Evolutionary conservation across 139 green algal species (phyloP).

Genomic region (Closterium sp.): DNA sequence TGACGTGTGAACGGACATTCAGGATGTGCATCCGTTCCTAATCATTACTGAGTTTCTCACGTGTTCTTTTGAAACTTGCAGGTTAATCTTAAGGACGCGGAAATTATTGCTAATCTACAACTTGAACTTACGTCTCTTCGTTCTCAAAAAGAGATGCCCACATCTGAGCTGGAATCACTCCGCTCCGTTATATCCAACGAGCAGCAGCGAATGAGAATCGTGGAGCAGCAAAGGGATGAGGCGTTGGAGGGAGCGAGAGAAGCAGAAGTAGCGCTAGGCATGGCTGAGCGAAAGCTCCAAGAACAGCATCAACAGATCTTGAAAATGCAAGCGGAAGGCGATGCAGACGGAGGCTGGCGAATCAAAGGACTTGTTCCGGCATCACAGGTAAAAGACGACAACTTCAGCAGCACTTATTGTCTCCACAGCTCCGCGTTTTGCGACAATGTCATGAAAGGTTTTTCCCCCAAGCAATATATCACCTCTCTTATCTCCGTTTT

Average conservation of each 20-base stretch:
- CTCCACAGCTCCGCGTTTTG: not conserved
- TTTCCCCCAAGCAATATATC: not conserved
- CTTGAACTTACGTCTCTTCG: not conserved
- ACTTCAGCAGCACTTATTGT: not conserved
- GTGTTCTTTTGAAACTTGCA: not conserved
- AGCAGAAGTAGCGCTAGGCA: not conserved
- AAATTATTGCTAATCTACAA: not conserved
- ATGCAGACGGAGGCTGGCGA: not conserved
- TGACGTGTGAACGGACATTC: not conserved
- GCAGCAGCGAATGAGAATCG: not conserved
- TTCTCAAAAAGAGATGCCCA: not conserved
- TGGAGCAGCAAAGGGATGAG: not conserved
- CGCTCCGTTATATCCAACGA: not conserved
- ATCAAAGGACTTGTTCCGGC: not conserved
- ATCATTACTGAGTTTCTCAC: no score
- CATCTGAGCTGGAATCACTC: not conserved
- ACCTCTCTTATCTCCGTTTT: not conserved
- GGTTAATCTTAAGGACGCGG: not conserved
- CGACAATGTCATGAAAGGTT: not conserved
- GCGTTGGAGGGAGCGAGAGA: not conserved
- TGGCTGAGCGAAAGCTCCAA: not conserved
- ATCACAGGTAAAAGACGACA: not conserved
- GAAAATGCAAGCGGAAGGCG: not conserved
- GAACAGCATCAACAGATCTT: not conserved
- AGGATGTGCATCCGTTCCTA: no score